A percentile compares a stretch with the other conserved stretches of the same genome.
Evolutionary conservation across 257 asterid species (phyloP).

Genomic region (Verbascum thapsus): DNA sequence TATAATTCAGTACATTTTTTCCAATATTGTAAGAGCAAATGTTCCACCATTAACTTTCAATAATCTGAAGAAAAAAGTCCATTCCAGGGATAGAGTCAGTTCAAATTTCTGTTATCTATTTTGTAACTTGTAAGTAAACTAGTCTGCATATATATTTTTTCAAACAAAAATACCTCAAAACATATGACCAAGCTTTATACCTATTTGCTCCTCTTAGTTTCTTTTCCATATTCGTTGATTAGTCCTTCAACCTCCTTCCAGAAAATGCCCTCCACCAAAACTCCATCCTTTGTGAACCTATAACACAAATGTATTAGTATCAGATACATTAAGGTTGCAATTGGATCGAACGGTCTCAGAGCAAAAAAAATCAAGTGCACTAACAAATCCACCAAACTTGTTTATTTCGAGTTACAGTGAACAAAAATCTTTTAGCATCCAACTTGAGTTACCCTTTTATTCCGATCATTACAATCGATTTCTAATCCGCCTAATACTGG

Average conservation of each 20-base stretch:
- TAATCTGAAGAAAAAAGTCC: slow-evolving; percentile 19
- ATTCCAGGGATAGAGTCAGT: slow-evolving; percentile 12
- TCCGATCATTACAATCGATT: no score
- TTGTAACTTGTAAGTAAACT: slow-evolving; percentile 29
- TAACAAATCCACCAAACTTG: no score
- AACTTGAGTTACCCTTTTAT: no score
- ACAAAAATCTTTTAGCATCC: no score
- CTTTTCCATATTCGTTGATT: slow-evolving; percentile 64
- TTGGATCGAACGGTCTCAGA: no score
- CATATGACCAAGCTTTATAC: background rate
- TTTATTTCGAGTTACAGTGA: no score
- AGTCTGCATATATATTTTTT: slow-evolving; percentile 24
- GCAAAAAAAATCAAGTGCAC: no score
- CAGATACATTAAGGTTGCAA: background rate
- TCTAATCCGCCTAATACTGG: no score
- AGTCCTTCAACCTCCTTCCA: slow-evolving; percentile 88
- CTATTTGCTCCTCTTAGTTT: slow-evolving; percentile 80
- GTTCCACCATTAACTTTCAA: background rate
- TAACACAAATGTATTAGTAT: slow-evolving; percentile 16
- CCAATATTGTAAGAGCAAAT: no score
- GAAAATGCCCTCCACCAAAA: slow-evolving; percentile 87
- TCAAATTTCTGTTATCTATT: slow-evolving; percentile 18
- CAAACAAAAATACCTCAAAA: slow-evolving; percentile 6
- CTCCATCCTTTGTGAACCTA: slow-evolving; percentile 98
- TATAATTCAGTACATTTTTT: slow-evolving; percentile 14